Conservation (phyloP, 108 stramenopile species). For the Nitzschia putrida region DNA sequence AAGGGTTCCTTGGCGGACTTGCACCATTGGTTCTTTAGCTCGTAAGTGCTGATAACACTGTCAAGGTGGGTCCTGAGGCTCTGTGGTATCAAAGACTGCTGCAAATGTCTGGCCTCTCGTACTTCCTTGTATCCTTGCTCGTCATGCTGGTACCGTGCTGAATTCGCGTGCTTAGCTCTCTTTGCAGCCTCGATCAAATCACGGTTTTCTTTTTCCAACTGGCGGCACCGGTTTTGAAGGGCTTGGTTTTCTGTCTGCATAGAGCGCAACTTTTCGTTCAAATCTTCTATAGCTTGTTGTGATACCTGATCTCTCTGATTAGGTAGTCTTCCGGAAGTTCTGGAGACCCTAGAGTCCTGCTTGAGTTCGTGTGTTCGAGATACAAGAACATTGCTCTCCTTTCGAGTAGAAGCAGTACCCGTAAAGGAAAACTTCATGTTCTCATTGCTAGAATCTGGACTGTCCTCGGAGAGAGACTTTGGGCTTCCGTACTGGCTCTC, state of each 20-base stretch:
- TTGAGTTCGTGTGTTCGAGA: background rate
- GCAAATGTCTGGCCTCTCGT: slow-evolving; percentile 24
- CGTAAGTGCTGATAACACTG: slow-evolving; percentile 29
- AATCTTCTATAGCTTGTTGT: no score
- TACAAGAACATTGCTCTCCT: background rate
- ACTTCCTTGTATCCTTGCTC: slow-evolving; percentile 21
- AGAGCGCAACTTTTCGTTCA: background rate
- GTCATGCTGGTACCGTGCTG: slow-evolving; percentile 22
- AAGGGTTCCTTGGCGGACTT: slow-evolving; percentile 40
- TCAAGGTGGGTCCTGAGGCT: slow-evolving; percentile 29
- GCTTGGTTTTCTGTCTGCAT: slow-evolving; percentile 22
- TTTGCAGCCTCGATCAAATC: slow-evolving; percentile 8
- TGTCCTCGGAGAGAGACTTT: background rate
- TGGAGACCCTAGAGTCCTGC: no score
- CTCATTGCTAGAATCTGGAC: no score
- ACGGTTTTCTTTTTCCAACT: slow-evolving; percentile 33
- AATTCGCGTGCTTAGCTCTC: slow-evolving; percentile 6
- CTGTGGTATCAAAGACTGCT: slow-evolving; percentile 21
- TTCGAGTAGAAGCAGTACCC: no score
- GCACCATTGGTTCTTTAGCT: slow-evolving; percentile 38
- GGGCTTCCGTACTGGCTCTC: background rate
- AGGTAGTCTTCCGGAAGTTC: no score
- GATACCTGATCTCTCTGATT: no score
- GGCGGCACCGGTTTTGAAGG: slow-evolving; percentile 15
- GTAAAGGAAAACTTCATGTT: no score